These are phyloP conservation scores for Nannizzia gypsea DNA, from an alignment of 2,329 filamentous ascomycete species.

Conservation along the genomic window DNA sequence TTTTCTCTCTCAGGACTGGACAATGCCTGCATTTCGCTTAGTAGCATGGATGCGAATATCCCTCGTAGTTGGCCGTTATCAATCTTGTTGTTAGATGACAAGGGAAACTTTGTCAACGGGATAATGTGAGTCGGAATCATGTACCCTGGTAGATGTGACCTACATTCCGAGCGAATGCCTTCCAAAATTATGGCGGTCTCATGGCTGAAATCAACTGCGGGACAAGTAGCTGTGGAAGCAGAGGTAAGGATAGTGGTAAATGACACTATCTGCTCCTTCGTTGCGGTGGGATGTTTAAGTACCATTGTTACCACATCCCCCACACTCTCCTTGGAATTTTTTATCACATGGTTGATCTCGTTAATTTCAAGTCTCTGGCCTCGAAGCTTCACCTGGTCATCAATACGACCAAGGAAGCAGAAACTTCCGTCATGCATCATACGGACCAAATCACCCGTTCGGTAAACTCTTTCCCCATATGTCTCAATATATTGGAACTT, in stretches of 20 bases:
- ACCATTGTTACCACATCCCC: constrained; percentile 68
- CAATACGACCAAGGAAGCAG: constrained; percentile 74
- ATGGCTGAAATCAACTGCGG: constrained; percentile 29
- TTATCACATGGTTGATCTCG: constrained; percentile 80
- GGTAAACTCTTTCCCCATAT: constrained; percentile 57
- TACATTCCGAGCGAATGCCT: constrained; percentile 51
- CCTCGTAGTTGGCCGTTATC: constrained; percentile 58
- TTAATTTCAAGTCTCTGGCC: constrained; percentile 81
- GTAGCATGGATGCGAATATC: constrained; percentile 52
- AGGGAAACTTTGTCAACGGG: constrained; percentile 56
- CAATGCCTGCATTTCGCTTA: constrained; percentile 50
- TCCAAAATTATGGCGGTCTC: constrained; percentile 12
- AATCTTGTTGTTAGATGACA: constrained; percentile 83
- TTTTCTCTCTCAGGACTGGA: constrained; percentile 24
- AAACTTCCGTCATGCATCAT: constrained; percentile 70
- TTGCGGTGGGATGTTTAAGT: constrained; percentile 54
- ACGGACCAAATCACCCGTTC: constrained; percentile 79
- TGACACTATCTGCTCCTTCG: constrained; percentile 72
- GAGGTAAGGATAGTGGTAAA: constrained; percentile 43
- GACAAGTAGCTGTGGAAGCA: constrained; percentile 7
- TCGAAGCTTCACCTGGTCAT: constrained; percentile 85
- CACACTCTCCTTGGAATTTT: constrained; percentile 45
- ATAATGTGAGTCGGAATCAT: constrained; percentile 87
- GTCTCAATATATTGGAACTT: constrained; percentile 56
- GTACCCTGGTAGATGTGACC: constrained; percentile 60